phyloP scores from a whole-genome alignment of 345 rosid species.

The Sisymbrium altissimum region DNA sequence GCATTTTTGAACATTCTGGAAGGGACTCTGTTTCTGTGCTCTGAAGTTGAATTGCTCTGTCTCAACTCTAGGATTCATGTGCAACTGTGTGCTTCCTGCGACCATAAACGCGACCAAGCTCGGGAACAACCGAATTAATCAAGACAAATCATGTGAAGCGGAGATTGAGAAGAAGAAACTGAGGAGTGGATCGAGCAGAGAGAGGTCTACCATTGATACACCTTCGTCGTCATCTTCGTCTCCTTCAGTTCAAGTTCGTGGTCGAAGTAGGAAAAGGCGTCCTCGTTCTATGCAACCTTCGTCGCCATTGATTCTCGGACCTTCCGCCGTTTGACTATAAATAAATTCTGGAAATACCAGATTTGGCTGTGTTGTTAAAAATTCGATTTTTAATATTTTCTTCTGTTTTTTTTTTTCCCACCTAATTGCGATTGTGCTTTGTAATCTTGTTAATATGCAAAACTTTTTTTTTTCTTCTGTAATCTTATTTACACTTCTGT shows the following conservation, averaged over 20 bases:
- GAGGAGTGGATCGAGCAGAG: slow-evolving; percentile 44
- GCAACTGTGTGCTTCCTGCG: slow-evolving; percentile 91
- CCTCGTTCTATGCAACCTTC: slow-evolving; percentile 53
- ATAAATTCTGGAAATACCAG: background rate
- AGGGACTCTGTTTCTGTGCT: slow-evolving; percentile 18
- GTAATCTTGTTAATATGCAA: slow-evolving; percentile 30
- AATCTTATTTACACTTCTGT: slow-evolving; percentile 2
- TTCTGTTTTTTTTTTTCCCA: no score
- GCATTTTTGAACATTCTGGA: background rate
- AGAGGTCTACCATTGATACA: slow-evolving; percentile 45
- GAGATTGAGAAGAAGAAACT: slow-evolving; percentile 66
- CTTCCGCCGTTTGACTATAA: slow-evolving; percentile 35
- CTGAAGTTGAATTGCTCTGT: background rate
- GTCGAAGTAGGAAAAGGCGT: slow-evolving; percentile 68
- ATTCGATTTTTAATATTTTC: slow-evolving; percentile 5
- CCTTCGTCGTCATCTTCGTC: slow-evolving; percentile 63
- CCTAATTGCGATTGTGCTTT: slow-evolving; percentile 12
- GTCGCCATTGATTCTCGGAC: slow-evolving; percentile 47
- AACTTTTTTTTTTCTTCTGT: background rate
- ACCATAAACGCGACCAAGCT: slow-evolving; percentile 65
- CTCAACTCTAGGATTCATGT: slow-evolving; percentile 60
- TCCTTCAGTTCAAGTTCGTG: slow-evolving; percentile 52
- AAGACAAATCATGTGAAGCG: slow-evolving; percentile 55
- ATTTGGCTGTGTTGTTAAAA: background rate
- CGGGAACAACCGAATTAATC: slow-evolving; percentile 45